Evolutionary conservation across 768 basidiomycete species (phyloP).

Genomic region (Xanthoconium purpureum): DNA sequence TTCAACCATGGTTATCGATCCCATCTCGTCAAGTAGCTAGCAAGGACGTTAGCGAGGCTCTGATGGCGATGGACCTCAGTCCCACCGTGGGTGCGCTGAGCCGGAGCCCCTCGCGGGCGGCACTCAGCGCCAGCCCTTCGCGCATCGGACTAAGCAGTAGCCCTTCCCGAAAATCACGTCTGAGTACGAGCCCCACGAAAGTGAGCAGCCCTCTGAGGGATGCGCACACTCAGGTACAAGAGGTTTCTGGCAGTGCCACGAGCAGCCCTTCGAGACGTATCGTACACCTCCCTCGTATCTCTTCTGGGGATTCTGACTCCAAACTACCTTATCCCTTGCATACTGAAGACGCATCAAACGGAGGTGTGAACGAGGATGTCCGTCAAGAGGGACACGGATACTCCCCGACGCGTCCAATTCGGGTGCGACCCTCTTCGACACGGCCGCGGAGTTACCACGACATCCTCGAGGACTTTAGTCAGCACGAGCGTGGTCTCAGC

Average conservation of each 20-base stretch:
- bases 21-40: slow-evolving; percentile 17
- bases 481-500: slow-evolving; percentile 31
- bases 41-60: slow-evolving; percentile 24
- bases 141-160: slow-evolving; percentile 18
- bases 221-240: background rate
- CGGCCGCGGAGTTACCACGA: slow-evolving; percentile 66
- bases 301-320: slow-evolving; percentile 12
- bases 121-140: slow-evolving; percentile 21
- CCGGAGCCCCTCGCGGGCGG: slow-evolving; percentile 23
- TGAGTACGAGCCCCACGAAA: slow-evolving; percentile 24
- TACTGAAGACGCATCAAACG: background rate
- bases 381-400: slow-evolving; percentile 7
- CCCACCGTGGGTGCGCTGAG: slow-evolving; percentile 12
- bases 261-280: slow-evolving; percentile 23
- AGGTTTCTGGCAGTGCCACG: slow-evolving; percentile 8
- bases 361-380: background rate
- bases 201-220: slow-evolving; percentile 19
- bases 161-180: slow-evolving; percentile 24
- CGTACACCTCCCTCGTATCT: slow-evolving; percentile 22
- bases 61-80: slow-evolving; percentile 41
- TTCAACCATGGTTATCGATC: slow-evolving; percentile 33
- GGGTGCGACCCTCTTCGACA: slow-evolving; percentile 32
- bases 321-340: slow-evolving; percentile 9
- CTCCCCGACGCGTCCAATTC: slow-evolving; percentile 19
- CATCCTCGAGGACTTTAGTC: slow-evolving; percentile 61